phyloP scores from a whole-genome alignment of 345 rosid genomes.

The Hirschfeldia incana region DNA sequence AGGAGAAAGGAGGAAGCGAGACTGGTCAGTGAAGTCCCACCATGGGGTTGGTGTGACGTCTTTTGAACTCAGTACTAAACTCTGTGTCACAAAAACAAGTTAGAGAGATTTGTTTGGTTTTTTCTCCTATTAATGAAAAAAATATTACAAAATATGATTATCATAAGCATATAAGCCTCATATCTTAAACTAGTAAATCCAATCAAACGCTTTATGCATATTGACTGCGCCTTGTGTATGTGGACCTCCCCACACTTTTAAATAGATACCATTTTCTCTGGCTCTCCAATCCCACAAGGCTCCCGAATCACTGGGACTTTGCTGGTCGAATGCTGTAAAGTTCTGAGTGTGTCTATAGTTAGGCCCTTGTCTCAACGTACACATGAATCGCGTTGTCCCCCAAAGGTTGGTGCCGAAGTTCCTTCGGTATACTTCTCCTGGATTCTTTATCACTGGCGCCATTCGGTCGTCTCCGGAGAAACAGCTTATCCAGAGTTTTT shows the following conservation, averaged over 20 bases:
- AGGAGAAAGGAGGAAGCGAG: too few relatives aligned
- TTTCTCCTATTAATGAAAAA: too few relatives aligned
- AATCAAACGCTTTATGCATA: background rate
- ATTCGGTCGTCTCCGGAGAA: background rate
- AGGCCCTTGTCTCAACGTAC: conserved; percentile 20
- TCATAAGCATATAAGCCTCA: too few relatives aligned
- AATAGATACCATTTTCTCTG: background rate
- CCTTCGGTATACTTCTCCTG: background rate
- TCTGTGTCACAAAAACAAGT: too few relatives aligned
- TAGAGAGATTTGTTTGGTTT: too few relatives aligned
- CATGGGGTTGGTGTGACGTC: too few relatives aligned
- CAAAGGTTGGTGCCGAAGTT: background rate
- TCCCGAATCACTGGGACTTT: background rate
- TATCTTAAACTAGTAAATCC: background rate
- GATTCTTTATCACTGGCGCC: background rate
- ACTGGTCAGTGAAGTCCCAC: too few relatives aligned
- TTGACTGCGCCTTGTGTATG: background rate
- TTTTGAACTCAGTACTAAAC: too few relatives aligned
- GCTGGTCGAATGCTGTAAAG: background rate
- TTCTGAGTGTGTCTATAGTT: background rate
- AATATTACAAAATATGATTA: too few relatives aligned
- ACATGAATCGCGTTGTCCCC: background rate
- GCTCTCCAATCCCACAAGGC: conserved; percentile 7
- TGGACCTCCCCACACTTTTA: background rate
- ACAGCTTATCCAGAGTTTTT: too few relatives aligned